Conservation (phyloP, 768 basidiomycete species). For the Termitomyces sp. region DNA sequence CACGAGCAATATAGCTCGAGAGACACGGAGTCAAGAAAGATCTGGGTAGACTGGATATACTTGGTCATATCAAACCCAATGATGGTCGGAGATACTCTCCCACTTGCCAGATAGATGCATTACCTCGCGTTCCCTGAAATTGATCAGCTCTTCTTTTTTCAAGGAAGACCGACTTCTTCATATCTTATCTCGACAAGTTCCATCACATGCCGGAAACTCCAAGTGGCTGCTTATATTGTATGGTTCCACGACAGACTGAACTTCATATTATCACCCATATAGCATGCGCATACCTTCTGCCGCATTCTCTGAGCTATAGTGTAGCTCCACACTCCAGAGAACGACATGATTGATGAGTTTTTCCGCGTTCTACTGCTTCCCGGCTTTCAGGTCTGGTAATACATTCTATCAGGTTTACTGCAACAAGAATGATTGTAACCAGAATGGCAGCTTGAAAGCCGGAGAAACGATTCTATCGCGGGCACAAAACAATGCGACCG, state of each 20-base stretch:
- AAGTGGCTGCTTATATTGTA: slow-evolving; percentile 9
- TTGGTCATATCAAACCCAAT: slow-evolving; percentile 13
- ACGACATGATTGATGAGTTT: slow-evolving; percentile 8
- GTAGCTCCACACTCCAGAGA: slow-evolving; percentile 11
- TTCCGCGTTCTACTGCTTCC: slow-evolving; percentile 8
- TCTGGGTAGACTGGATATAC: not conserved
- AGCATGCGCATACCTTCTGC: slow-evolving; percentile 8
- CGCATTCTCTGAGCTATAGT: slow-evolving; percentile 13
- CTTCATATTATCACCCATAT: slow-evolving; percentile 11
- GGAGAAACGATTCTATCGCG: slow-evolving; percentile 9
- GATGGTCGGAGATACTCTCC: slow-evolving; percentile 16
- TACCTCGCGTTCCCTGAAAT: slow-evolving; percentile 12
- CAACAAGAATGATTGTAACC: not conserved
- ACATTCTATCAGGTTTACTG: slow-evolving; percentile 9
- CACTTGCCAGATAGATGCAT: slow-evolving; percentile 2
- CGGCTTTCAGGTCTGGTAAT: slow-evolving; percentile 12
- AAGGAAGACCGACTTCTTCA: slow-evolving; percentile 8
- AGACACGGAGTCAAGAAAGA: not conserved
- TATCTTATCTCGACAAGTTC: slow-evolving; percentile 16
- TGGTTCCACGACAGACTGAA: slow-evolving; percentile 10
- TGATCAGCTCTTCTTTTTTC: slow-evolving; percentile 12
- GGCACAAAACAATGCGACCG: not conserved
- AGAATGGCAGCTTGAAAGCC: slow-evolving; percentile 15
- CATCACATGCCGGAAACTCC: slow-evolving; percentile 13
- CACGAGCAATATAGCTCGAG: no score